Evolutionary conservation across 352 stramenopile genomes (phyloP), one percentile per base, ranked within the genome.

Genomic region (Phytophthora kernoviae): DNA sequence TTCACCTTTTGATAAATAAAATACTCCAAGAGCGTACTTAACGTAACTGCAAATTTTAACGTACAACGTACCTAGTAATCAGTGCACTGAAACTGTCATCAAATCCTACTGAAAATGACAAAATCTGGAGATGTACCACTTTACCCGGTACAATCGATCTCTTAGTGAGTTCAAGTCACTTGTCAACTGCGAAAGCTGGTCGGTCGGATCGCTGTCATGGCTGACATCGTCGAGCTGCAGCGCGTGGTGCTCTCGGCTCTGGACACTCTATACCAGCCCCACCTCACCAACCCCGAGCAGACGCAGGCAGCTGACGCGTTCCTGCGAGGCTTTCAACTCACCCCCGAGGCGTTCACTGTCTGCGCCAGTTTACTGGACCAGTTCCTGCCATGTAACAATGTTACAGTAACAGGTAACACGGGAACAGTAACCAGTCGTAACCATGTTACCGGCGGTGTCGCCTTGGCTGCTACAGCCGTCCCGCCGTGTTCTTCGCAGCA

Each of bases 281-380:
- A 89, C 14, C 36, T 79, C 20, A 48, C 65, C 24, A 61, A 90
- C 39, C 70, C 78, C 4, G 70, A 86, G 46, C 71, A 82, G 55
- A 74, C 82, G 34, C 74, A 84, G 36, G 74, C 73, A 22, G 84
- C 87, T 18, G 87, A 96, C 58, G 73, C 82, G 10, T 94, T 84
- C 48, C 57, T 96, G 21, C 85, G 85, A 27, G 75, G 68, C 33
- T 96, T 96, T 64, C 87, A 96, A 72, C 70, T 88, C 46, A 86
- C 80, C 10, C 74, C 81, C n/a, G 79, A 79, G 17, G 85, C 87
- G n/a, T 93, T 93, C 61, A 63, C 53, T 36, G 70, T 94, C n/a
- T 88, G 81, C 44, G 58, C 76, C 36, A 45, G 66, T 39, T 69
- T 93, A 34, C 68, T 93, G 39, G 81, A 93, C 50, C 74, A 75